A percentile compares a stretch with the other conserved stretches of the same genome.
Conservation (phyloP, 2,329 filamentous ascomycete genomes). For the Alternaria gansuensis region DNA sequence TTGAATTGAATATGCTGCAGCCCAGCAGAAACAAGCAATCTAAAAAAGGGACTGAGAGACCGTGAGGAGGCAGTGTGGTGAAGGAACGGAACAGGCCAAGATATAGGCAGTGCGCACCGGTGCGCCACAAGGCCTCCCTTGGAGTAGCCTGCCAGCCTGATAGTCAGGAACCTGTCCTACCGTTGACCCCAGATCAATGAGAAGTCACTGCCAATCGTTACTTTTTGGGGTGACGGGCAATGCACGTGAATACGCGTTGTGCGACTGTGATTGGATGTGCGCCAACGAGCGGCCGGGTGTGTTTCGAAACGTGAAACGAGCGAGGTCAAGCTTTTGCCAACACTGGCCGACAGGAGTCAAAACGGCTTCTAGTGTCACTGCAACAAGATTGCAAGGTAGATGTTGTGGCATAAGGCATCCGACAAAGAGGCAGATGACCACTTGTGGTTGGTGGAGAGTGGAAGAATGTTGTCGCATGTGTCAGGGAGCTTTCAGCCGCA, state of each 20-base stretch:
- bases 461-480: background rate
- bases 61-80: constrained; percentile 27
- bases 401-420: background rate
- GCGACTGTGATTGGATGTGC: constrained; percentile 29
- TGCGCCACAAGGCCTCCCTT: constrained; percentile 17
- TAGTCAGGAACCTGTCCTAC: constrained; percentile 5
- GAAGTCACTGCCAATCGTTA: constrained; percentile 26
- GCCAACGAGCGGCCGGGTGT: constrained; percentile 8
- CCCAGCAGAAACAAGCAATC: constrained; percentile 25
- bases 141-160: constrained; percentile 3
- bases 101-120: constrained; percentile 19
- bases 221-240: background rate
- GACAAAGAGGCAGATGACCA: background rate
- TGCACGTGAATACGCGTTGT: constrained; percentile 24
- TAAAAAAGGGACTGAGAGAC: constrained; percentile 21
- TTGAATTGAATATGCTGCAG: constrained; percentile 22
- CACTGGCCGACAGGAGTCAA: constrained; percentile 10
- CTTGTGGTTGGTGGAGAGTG: background rate
- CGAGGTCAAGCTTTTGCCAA: constrained; percentile 36
- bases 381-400: constrained; percentile 2
- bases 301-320: constrained; percentile 43
- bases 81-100: constrained; percentile 16
- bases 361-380: constrained; percentile 9
- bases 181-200: constrained; percentile 7
- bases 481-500: constrained; percentile 4